Percentiles rank a stretch among this genome's conserved stretches.
Conservation (phyloP, 139 green algal genomes). For the Chlorokybus atmophyticus region DNA sequence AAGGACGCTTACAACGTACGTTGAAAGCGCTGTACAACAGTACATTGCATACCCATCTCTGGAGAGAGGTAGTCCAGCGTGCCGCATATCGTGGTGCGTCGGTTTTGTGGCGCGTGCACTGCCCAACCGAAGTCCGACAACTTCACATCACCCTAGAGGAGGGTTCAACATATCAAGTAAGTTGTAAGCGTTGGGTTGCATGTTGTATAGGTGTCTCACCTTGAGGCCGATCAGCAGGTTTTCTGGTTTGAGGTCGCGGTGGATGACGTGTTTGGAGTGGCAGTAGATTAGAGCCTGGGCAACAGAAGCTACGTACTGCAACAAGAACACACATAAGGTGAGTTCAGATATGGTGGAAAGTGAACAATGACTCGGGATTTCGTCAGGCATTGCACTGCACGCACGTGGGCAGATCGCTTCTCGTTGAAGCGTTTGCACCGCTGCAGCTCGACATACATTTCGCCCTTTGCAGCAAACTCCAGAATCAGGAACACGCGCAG, state of each 20-base stretch:
- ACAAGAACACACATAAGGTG: conserved; percentile 28
- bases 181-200: too few species aligned
- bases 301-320: conserved; percentile 51
- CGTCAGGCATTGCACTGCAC: too few species aligned
- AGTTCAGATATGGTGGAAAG: too few species aligned
- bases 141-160: conserved; percentile 85
- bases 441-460: conserved; percentile 91
- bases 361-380: too few species aligned
- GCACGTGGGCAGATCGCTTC: conserved; percentile 51
- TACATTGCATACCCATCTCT: too few species aligned
- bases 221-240: conserved; percentile 88
- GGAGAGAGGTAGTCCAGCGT: too few species aligned
- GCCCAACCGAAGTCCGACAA: conserved; percentile 96
- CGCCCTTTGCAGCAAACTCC: conserved; percentile 70
- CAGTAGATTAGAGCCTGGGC: conserved; percentile 80
- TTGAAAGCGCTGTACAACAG: too few species aligned
- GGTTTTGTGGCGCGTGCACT: conserved; percentile 76
- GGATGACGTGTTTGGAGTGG: conserved; percentile 98
- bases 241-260: conserved; percentile 96
- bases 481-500: conserved; percentile 87
- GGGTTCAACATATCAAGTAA: too few species aligned
- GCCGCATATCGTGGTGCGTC: too few species aligned
- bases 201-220: too few species aligned
- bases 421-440: conserved; percentile 57
- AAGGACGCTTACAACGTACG: too few species aligned